phyloP scores from a whole-genome alignment of 805 yeast species.

The Monosporozyma yasuniensis region DNA sequence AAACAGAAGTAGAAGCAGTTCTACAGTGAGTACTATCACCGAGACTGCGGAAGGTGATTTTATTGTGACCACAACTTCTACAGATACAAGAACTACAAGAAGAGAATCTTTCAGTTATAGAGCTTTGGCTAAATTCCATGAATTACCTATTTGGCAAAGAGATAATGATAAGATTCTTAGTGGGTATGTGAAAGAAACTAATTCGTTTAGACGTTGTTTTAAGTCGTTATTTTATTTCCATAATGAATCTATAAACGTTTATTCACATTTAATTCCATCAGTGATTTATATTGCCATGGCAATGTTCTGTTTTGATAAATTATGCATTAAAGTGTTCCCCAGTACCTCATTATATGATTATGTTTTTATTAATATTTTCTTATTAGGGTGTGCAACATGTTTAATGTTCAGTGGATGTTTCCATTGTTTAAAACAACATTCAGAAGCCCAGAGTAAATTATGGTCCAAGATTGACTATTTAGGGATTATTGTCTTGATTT shows the following conservation, averaged over 20 bases:
- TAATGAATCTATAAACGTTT: conserved; percentile 67
- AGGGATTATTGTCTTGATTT: conserved; percentile 62
- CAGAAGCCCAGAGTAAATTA: conserved; percentile 40
- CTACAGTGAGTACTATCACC: neutral
- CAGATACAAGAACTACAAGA: neutral
- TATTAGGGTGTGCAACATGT: conserved; percentile 50
- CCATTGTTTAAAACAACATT: conserved; percentile 62
- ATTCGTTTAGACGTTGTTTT: conserved; percentile 38
- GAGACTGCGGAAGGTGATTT: neutral
- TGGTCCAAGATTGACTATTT: conserved; percentile 70
- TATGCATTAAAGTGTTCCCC: conserved; percentile 27
- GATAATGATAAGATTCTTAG: conserved; percentile 59
- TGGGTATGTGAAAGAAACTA: conserved; percentile 56
- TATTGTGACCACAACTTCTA: conserved; percentile 1
- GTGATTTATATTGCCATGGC: conserved; percentile 22
- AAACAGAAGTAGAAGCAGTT: neutral
- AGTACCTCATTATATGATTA: conserved; percentile 38
- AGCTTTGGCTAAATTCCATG: conserved; percentile 34
- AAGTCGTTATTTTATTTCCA: conserved; percentile 47
- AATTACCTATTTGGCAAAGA: conserved; percentile 62
- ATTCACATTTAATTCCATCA: conserved; percentile 49
- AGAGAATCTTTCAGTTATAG: neutral
- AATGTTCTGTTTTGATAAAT: conserved; percentile 21
- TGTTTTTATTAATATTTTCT: conserved; percentile 44
- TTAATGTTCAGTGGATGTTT: conserved; percentile 55